Percentiles rank a stretch among this genome's conserved stretches.
These are phyloP conservation scores for Euphorbia schlechtendalii DNA, from an alignment of 441 rosid species.

Conservation along the genomic window DNA sequence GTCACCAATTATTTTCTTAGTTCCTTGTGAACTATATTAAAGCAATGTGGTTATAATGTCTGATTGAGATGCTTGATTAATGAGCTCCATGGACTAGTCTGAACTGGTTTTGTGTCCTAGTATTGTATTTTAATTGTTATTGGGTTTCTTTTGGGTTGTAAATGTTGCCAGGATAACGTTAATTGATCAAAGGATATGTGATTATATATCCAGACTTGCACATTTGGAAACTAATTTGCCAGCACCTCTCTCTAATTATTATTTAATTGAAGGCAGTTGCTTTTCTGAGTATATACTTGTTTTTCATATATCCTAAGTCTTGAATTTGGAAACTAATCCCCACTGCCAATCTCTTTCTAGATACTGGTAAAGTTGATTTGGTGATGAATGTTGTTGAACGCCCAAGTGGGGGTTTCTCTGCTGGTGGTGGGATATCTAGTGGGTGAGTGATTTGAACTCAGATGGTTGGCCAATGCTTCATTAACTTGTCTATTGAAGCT, in stretches of 20 bases:
- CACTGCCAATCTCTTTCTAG: conserved; percentile 21
- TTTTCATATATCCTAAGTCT: background rate
- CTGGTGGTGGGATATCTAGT: conserved; percentile 93
- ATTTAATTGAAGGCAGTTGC: background rate
- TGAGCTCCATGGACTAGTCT: background rate
- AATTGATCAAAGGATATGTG: background rate
- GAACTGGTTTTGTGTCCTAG: too few species aligned
- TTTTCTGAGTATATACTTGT: background rate
- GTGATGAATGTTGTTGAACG: conserved; percentile 91
- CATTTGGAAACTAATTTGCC: background rate
- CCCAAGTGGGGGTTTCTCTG: conserved; percentile 92
- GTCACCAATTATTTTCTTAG: too few species aligned
- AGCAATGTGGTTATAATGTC: background rate
- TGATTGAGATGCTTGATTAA: background rate
- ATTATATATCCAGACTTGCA: background rate
- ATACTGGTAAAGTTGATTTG: conserved; percentile 80
- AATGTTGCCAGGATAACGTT: background rate
- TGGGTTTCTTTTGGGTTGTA: background rate
- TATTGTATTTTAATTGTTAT: background rate
- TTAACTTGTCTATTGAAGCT: conserved; percentile 10
- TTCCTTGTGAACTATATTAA: background rate
- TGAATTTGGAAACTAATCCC: background rate
- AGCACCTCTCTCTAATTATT: background rate
- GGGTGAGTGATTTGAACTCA: conserved; percentile 44
- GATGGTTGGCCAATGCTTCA: conserved; percentile 9